These are phyloP conservation scores for Nyctanthes arbortristis DNA, from an alignment of 257 asterid genomes.

Conservation along the genomic window DNA sequence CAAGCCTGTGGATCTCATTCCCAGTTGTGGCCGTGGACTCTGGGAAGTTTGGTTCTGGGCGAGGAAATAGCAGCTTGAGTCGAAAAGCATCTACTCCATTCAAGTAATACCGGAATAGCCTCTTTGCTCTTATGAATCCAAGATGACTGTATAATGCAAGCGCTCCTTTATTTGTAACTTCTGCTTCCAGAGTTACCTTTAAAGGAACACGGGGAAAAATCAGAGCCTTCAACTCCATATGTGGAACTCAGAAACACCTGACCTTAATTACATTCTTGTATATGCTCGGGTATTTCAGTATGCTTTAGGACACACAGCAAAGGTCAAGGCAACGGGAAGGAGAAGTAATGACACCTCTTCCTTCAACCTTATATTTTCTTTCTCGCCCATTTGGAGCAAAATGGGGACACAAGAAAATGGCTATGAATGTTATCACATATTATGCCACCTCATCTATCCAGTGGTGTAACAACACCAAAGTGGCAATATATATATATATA, in stretches of 20 bases:
- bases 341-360: background rate
- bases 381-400: background rate
- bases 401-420: background rate
- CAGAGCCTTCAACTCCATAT: background rate
- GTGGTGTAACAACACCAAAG: too few species aligned
- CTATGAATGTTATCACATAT: background rate
- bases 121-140: conserved; percentile 88
- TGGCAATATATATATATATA: too few species aligned
- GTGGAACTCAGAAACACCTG: background rate
- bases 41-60: conserved; percentile 40
- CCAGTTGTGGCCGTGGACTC: conserved; percentile 27
- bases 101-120: conserved; percentile 91
- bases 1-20: conserved; percentile 28
- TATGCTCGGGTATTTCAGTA: background rate
- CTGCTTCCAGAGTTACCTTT: conserved; percentile 96
- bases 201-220: background rate
- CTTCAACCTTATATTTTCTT: background rate
- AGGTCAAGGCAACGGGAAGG: background rate
- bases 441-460: too few species aligned
- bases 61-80: conserved; percentile 81
- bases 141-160: conserved; percentile 89
- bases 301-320: background rate
- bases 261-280: background rate
- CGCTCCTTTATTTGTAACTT: conserved; percentile 93
- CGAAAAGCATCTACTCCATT: conserved; percentile 97